A percentile compares a stretch with the other conserved stretches of the same genome.
phyloP scores from a whole-genome alignment of 306 rosid species.

The Pyrus betulifolia region DNA sequence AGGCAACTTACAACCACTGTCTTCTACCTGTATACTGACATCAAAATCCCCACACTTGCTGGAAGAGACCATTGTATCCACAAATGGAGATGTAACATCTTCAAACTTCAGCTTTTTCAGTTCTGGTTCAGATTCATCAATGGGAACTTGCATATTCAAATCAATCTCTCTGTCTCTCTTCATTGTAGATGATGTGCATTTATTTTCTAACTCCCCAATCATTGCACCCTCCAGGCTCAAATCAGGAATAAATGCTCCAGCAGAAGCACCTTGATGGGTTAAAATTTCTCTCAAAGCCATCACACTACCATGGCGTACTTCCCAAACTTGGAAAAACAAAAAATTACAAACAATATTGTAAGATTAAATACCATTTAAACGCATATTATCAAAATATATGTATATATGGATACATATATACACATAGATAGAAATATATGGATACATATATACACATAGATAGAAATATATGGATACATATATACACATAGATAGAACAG shows the following conservation, averaged over 20 bases:
- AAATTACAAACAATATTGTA: conserved; percentile 6
- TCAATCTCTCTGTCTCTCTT: conserved; percentile 83
- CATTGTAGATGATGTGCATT: conserved; percentile 27
- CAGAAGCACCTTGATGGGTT: conserved; percentile 91
- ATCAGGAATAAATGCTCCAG: conserved; percentile 62
- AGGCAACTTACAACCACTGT: conserved; percentile 35
- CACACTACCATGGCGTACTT: conserved; percentile 91
- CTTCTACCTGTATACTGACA: conserved; percentile 38
- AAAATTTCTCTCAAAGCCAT: conserved; percentile 97
- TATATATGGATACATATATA: neutral
- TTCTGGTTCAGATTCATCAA: conserved; percentile 46
- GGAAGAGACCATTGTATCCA: conserved; percentile 36
- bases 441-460: too few relatives aligned
- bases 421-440: too few relatives aligned
- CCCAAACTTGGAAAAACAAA: conserved; percentile 57
- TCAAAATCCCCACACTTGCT: conserved; percentile 38
- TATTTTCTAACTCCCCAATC: conserved; percentile 48
- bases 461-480: too few relatives aligned
- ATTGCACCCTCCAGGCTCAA: conserved; percentile 31
- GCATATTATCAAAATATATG: neutral
- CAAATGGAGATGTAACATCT: conserved; percentile 36
- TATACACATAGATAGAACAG: neutral
- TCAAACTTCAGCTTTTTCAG: conserved; percentile 68
- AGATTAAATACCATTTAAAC: conserved; percentile 9
- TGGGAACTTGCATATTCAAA: conserved; percentile 55